Percentiles rank a stretch among this genome's conserved stretches.
Conservation (phyloP, 495 filamentous ascomycete species). For the Oidiodendron maius region DNA sequence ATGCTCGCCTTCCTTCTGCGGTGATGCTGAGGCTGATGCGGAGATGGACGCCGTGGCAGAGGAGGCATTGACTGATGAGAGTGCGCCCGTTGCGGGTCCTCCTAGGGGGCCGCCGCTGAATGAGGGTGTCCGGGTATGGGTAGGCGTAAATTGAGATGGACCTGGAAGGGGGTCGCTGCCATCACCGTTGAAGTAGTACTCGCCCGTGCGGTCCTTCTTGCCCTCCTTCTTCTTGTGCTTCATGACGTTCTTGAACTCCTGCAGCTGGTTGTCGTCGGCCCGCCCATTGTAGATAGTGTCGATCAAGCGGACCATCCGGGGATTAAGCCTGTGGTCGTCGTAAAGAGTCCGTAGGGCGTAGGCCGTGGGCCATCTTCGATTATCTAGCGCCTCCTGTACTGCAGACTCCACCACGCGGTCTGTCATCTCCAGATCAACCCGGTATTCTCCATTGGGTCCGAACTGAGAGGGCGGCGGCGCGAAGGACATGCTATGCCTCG, state of each 20-base stretch:
- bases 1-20: conserved; percentile 17
- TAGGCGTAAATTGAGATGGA: conserved; percentile 2
- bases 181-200: conserved; percentile 38
- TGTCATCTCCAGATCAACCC: conserved; percentile 8
- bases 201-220: conserved; percentile 37
- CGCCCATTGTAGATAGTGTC: conserved; percentile 40
- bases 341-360: conserved; percentile 48
- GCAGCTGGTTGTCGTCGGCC: conserved; percentile 33
- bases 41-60: no score
- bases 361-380: conserved; percentile 46
- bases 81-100: conserved; percentile 1
- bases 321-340: conserved; percentile 37
- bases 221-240: conserved; percentile 41
- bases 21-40: conserved; percentile 11
- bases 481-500: not conserved
- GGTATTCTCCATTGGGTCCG: conserved; percentile 2
- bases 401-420: conserved; percentile 35
- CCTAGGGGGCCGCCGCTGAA: conserved; percentile 3
- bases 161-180: conserved; percentile 18
- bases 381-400: conserved; percentile 41
- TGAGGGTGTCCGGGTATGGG: conserved; percentile 2
- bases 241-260: conserved; percentile 37
- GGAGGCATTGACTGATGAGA: conserved; percentile 8
- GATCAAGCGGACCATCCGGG: conserved; percentile 28
- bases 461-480: not conserved